Base-by-base conservation (phyloP, 192 early-diverging fungal species). In the Obelidium mucronatum region DNA sequence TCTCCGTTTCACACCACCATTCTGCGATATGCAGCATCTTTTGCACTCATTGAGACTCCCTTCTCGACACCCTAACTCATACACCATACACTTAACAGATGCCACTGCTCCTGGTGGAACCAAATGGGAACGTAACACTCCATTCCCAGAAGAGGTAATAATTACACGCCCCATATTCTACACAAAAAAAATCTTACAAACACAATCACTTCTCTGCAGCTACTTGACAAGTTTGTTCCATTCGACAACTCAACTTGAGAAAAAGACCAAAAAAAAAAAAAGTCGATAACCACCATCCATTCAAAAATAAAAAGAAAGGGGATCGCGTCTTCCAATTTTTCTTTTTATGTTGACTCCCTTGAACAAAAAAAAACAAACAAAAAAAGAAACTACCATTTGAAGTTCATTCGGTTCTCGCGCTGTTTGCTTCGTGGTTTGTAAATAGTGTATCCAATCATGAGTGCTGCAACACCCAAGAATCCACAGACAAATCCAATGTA, bases 51-150 rank as follows among this genome's bases (percentile, higher is more conserved):
- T n/a, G n/a, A n/a, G n/a, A n/a, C n/a, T n/a, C n/a, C n/a, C n/a
- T n/a, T 28, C 59, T 11, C 8, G 11, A 11, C 22, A 61, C 59
- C 59, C 59, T 15, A 15, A 22, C 31, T 19, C n/a, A n/a, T n/a
- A n/a, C n/a, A n/a, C n/a, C n/a, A n/a, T 22, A 40, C 22, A 15
- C n/a, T 78, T 28, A 74, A 26, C 82, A 94, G 93, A 80, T 65
- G 87, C 91, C 53, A 80, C 87, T 64, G 90, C 88, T 40, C 89
- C 88, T 26, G 91, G 87, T 28, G 94, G 94, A 51, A 83, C 90
- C 79, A 95, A 94, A 81, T 95, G 87, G 83, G 94, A 95, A 82
- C 89, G 94, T 73, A 95, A 95, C 80, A 78, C 89, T 56, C 93
- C 89, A 42, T 89, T 93, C 81, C 85, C 87, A 3, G 83, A 86